phyloP scores from a whole-genome alignment of 331 rosid species.

The Acacia pycnantha region DNA sequence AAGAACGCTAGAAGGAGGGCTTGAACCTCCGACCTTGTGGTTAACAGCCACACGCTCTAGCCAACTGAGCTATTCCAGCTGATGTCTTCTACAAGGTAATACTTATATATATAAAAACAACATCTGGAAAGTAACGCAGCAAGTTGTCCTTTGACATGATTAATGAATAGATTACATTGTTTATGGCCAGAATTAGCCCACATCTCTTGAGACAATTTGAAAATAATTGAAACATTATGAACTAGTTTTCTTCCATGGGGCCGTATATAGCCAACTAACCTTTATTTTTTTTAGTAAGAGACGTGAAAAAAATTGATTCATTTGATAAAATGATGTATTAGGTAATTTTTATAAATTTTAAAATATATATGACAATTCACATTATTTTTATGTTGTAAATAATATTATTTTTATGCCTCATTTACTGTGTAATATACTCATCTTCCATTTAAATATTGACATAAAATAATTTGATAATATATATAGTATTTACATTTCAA shows the following conservation, averaged over 20 bases:
- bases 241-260: not conserved
- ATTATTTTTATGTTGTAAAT: too few species aligned
- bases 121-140: too few species aligned
- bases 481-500: not conserved
- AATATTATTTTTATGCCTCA: too few species aligned
- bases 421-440: not conserved
- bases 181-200: not conserved
- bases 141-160: too few species aligned
- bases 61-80: slow-evolving; percentile 60
- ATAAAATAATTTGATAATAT: not conserved
- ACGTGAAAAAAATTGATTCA: not conserved
- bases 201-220: not conserved
- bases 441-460: not conserved
- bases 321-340: not conserved
- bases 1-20: slow-evolving; percentile 52
- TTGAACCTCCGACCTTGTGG: slow-evolving; percentile 77
- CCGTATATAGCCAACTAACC: not conserved
- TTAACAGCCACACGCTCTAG: slow-evolving; percentile 66
- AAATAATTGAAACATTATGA: not conserved
- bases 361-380: not conserved
- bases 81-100: too few species aligned
- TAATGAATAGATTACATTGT: not conserved
- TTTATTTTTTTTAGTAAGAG: not conserved
- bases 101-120: too few species aligned
- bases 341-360: too few species aligned